Conservation (phyloP, 805 yeast species). For the Candida glaebosa region DNA sequence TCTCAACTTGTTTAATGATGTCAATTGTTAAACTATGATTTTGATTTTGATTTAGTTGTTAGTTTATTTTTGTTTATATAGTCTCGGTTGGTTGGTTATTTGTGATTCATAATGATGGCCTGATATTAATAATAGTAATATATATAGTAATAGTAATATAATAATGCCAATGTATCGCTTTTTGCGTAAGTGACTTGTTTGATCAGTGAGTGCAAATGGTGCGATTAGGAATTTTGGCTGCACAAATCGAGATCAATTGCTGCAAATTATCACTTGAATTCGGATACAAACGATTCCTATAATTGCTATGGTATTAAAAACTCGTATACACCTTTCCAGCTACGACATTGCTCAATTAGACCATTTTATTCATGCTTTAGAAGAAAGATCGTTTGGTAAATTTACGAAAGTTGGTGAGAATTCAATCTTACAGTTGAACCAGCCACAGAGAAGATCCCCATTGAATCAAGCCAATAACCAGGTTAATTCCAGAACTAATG, state of each 20-base stretch:
- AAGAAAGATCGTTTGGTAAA: neutral
- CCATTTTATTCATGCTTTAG: neutral
- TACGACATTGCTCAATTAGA: neutral
- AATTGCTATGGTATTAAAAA: neutral
- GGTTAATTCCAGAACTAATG: too few relatives aligned
- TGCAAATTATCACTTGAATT: too few relatives aligned
- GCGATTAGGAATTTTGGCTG: too few relatives aligned
- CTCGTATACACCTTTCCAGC: neutral
- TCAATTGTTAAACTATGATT: too few relatives aligned
- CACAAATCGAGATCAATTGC: neutral
- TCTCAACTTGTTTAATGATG: too few relatives aligned
- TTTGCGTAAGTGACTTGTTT: too few relatives aligned
- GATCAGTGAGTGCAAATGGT: too few relatives aligned
- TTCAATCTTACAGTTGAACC: neutral
- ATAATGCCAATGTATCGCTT: too few relatives aligned
- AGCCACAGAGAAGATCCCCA: neutral
- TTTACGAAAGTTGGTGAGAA: neutral
- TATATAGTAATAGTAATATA: neutral
- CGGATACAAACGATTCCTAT: too few relatives aligned
- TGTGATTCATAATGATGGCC: too few relatives aligned
- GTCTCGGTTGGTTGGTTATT: neutral
- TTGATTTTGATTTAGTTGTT: neutral
- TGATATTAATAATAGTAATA: conserved; percentile 1
- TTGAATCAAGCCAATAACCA: too few relatives aligned
- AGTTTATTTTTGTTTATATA: neutral